Conservation (phyloP, 139 green algal genomes). For the Pleodorina starrii region DNA sequence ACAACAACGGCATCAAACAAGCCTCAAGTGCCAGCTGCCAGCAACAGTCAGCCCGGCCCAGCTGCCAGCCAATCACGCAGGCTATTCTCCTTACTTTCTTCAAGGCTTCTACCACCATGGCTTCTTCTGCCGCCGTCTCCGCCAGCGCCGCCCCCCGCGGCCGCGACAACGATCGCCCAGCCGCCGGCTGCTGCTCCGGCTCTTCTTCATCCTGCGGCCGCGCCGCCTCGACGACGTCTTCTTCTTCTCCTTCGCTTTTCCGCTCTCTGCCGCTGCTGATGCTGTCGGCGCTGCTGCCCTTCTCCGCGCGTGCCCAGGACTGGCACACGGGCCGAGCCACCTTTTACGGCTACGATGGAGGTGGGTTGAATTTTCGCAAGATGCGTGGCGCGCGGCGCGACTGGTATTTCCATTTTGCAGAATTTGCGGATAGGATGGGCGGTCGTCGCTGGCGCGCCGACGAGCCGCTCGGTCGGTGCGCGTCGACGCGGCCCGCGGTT, state of each 20-base stretch:
- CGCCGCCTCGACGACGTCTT: not conserved
- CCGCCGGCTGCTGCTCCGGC: not conserved
- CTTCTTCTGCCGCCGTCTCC: not conserved
- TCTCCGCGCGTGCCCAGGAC: not conserved
- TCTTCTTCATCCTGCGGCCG: not conserved
- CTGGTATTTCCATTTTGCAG: too few relatives aligned
- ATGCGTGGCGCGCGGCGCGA: too few relatives aligned
- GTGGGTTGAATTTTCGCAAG: too few relatives aligned
- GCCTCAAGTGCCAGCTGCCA: not conserved
- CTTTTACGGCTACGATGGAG: slow-evolving; percentile 28
- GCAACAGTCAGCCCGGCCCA: not conserved
- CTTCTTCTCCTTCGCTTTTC: too few relatives aligned
- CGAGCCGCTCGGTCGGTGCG: too few relatives aligned
- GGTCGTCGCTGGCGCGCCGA: too few relatives aligned
- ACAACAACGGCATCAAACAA: too few relatives aligned
- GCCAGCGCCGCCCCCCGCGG: not conserved
- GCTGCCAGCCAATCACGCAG: not conserved
- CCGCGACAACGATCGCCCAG: not conserved
- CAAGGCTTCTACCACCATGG: not conserved
- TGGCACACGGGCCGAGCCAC: slow-evolving; percentile 21
- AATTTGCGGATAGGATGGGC: too few relatives aligned
- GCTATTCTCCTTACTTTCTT: not conserved
- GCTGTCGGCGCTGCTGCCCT: not conserved
- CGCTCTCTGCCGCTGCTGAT: not conserved
- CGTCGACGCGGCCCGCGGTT: too few relatives aligned